phyloP scores from a whole-genome alignment of 345 rosid genomes.

The Boechera stricta region DNA sequence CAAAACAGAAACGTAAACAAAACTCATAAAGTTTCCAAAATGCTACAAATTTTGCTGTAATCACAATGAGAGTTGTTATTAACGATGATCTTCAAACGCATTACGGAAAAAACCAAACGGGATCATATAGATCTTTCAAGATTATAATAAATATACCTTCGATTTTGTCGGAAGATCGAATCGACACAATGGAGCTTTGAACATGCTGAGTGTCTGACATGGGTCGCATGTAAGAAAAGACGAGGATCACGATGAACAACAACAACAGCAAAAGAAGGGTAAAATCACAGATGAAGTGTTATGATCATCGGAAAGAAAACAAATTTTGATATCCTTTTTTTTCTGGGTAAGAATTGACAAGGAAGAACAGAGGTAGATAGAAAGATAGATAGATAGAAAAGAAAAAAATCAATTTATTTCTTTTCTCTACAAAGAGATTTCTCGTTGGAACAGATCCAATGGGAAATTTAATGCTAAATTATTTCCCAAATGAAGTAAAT shows the following conservation, averaged over 20 bases:
- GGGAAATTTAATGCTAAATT: conserved; percentile 40
- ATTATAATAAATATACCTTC: conserved; percentile 47
- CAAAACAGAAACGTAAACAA: conserved; percentile 3
- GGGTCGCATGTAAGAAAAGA: conserved; percentile 44
- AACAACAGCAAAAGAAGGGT: neutral
- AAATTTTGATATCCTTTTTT: neutral
- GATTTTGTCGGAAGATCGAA: conserved; percentile 63
- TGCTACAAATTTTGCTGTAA: neutral
- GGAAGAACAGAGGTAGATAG: conserved; percentile 32
- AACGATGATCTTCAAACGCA: conserved; percentile 30
- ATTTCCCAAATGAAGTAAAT: conserved; percentile 42
- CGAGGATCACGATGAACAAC: conserved; percentile 39
- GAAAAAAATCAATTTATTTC: neutral
- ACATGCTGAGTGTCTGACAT: conserved; percentile 73
- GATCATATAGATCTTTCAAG: conserved; percentile 33
- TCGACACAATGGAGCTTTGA: conserved; percentile 58
- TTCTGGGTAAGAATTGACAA: conserved; percentile 4
- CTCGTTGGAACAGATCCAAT: conserved; percentile 32
- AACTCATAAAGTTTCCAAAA: conserved; percentile 9
- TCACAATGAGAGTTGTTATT: conserved; percentile 15
- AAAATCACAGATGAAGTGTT: neutral
- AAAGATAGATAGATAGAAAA: conserved; percentile 1
- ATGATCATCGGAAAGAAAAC: conserved; percentile 7
- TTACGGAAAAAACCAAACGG: conserved; percentile 6
- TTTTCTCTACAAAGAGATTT: neutral